Conservation (phyloP, 2,329 filamentous ascomycete species). For the Dothideomycetes sp. region DNA sequence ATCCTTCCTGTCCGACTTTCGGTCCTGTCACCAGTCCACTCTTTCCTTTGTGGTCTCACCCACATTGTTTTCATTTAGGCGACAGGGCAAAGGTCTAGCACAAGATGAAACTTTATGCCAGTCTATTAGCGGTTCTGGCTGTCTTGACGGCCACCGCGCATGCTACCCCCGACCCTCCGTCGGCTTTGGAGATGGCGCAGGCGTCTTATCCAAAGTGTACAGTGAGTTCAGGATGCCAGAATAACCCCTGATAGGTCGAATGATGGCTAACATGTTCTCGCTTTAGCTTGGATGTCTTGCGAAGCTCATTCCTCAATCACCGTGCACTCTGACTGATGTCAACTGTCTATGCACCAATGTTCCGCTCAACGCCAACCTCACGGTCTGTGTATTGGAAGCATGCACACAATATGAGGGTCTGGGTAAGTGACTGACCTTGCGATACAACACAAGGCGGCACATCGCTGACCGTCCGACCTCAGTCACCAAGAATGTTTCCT, state of each 20-base stretch:
- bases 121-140: not conserved
- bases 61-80: not conserved
- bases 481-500: conserved; percentile 13
- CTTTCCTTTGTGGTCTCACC: not conserved
- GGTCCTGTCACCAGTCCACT: conserved; percentile 6
- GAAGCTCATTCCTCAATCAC: conserved; percentile 15
- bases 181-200: conserved; percentile 2
- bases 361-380: conserved; percentile 12
- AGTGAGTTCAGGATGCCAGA: not conserved
- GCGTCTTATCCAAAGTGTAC: not conserved
- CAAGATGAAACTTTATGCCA: not conserved
- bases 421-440: not conserved
- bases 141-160: not conserved
- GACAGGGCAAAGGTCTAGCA: not conserved
- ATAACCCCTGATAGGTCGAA: not conserved
- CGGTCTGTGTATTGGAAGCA: conserved; percentile 10
- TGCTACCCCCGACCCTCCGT: not conserved
- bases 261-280: not conserved
- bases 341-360: conserved; percentile 17
- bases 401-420: conserved; percentile 10
- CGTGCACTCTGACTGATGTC: conserved; percentile 17
- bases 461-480: not conserved
- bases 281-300: conserved; percentile 16
- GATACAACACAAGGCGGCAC: no score
- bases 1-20: not conserved